Base-by-base conservation (phyloP, 2,329 filamentous ascomycete species). In the Seiridium cupressi region DNA sequence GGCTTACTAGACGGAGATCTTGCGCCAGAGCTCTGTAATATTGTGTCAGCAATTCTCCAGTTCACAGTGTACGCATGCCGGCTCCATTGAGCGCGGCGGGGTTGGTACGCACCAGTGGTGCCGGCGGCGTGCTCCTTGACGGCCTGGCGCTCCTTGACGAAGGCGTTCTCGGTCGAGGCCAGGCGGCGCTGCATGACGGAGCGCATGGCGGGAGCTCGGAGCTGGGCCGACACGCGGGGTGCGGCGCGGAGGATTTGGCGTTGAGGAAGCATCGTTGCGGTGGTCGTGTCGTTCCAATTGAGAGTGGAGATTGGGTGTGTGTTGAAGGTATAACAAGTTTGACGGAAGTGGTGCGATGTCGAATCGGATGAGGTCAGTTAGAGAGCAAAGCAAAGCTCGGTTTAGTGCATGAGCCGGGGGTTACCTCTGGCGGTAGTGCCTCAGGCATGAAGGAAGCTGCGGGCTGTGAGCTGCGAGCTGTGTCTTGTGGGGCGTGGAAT, bases 1-100 rank as follows among this genome's bases (percentile, higher is more conserved):
- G 67, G 81, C 91, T 80, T 92, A 97, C 93, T 92, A 98, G 83
- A 97, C 84, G 66, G 92, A 95, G 72, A 98, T 89, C 85, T 96
- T 98, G 79, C 87, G 89, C 95, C 95, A 99, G 72, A 97, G 87
- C 72, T 92, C 94, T 97, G 74, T 61, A 58, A 65, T 62, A 60
- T 61, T 65, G 67, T 13, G 73, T 80, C 68, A 81, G 76, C 38
- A 42, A 42, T 42, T 26, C 18, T 26, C 18, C 18, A 26, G 18
- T 26, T 26, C 18, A 26, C 18, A 26, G 18, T 26, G 18, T 26
- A 26, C 35, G n/a, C 26, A 53, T 8, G 5, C 32, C 31, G 32
- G 32, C 36, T 11, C 11, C 26, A 10, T 44, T 10, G 26, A 4
- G 31, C 18, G 18, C 38, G 18, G 18, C 18, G 18, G 18, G 18